Conservation (phyloP, 2,329 filamentous ascomycete genomes). For the Venturia pyrina region DNA sequence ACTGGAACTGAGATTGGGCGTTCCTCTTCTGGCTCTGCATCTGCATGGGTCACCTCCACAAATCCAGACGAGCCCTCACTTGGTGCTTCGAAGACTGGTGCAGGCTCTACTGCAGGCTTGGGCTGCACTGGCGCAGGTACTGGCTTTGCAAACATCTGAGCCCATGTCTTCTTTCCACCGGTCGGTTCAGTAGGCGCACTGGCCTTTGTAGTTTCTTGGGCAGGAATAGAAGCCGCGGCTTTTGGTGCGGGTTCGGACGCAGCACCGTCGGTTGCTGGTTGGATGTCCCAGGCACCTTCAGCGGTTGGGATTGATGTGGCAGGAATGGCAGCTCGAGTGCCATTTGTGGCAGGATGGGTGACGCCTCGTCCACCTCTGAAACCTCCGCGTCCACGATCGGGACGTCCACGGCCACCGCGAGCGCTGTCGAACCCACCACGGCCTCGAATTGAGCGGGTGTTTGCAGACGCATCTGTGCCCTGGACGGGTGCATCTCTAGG, state of each 20-base stretch:
- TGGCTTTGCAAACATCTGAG: constrained; percentile 40
- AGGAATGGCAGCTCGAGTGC: constrained; percentile 35
- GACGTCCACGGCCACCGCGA: constrained; percentile 53
- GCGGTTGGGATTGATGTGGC: constrained; percentile 55
- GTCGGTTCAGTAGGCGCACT: constrained; percentile 14
- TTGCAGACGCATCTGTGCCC: constrained; percentile 37
- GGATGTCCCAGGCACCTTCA: constrained; percentile 53
- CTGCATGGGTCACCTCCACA: constrained; percentile 25
- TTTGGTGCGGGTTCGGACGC: constrained; percentile 13
- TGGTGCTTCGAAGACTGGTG: constrained; percentile 28
- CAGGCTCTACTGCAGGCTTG: constrained; percentile 18
- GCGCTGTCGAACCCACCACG: constrained; percentile 51
- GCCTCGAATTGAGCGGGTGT: constrained; percentile 26
- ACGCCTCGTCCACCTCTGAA: constrained; percentile 51
- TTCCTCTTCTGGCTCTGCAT: constrained; percentile 31
- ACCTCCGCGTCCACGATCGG: constrained; percentile 44
- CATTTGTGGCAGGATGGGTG: constrained; percentile 50
- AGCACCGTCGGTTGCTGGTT: constrained; percentile 26
- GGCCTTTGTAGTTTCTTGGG: neutral
- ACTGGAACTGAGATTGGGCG: constrained; percentile 16
- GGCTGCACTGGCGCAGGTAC: constrained; percentile 29
- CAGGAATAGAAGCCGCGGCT: neutral
- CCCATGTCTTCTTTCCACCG: constrained; percentile 38
- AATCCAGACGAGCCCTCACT: constrained; percentile 20
- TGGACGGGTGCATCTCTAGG: constrained; percentile 50